Percentiles rank a stretch among this genome's conserved stretches.
These are phyloP conservation scores for Hymenoscyphus occultus DNA, from an alignment of 2,329 filamentous ascomycete species.

Conservation along the genomic window DNA sequence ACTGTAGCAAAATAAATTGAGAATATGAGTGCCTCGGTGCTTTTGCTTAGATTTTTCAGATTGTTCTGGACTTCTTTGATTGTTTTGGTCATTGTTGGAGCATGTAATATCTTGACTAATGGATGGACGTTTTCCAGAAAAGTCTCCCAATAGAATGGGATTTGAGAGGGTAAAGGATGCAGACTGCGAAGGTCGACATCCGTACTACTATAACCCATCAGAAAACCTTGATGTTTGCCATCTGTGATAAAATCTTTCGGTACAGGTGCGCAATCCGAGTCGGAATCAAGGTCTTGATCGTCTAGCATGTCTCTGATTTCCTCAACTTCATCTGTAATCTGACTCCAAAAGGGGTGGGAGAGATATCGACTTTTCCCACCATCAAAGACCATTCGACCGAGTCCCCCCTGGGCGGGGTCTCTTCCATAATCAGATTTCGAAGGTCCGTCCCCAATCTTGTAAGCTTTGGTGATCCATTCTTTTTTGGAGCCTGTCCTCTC, in stretches of 20 bases:
- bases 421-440: conserved; percentile 30
- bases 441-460: conserved; percentile 28
- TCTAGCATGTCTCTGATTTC: conserved; percentile 35
- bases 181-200: conserved; percentile 62
- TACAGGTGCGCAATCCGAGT: conserved; percentile 27
- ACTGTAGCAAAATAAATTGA: conserved; percentile 55
- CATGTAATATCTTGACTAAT: conserved; percentile 67
- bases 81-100: conserved; percentile 61
- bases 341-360: conserved; percentile 73
- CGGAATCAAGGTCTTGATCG: conserved; percentile 31
- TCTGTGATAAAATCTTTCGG: conserved; percentile 54
- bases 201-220: conserved; percentile 71
- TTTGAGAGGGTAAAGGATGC: conserved; percentile 64
- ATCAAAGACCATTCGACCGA: conserved; percentile 65
- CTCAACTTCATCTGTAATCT: conserved; percentile 63
- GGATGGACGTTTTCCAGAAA: conserved; percentile 74
- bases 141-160: conserved; percentile 65
- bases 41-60: conserved; percentile 50
- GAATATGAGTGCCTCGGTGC: conserved; percentile 49
- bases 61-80: conserved; percentile 60
- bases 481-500: conserved; percentile 29
- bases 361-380: conserved; percentile 69
- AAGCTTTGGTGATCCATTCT: conserved; percentile 28
- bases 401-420: conserved; percentile 48
- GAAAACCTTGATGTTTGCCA: conserved; percentile 66